Evolutionary conservation across 2,329 filamentous ascomycete species (phyloP), one percentile per base, ranked within the genome.

Genomic region (Cordyceps sp.): DNA sequence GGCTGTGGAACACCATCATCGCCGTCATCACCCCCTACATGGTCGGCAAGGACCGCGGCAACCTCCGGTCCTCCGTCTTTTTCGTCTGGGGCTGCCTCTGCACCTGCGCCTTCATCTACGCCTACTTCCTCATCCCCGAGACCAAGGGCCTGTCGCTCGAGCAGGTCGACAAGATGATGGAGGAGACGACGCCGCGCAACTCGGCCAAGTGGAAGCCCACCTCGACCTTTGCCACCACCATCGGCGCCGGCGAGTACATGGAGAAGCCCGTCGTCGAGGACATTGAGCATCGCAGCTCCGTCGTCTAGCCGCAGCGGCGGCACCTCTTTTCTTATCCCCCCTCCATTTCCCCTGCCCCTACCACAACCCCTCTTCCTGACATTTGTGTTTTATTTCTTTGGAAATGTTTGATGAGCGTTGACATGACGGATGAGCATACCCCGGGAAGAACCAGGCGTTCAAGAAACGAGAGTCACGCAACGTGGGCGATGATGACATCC

Each of bases 131-230:
- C 35, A 62, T 83, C 25, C 76, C 73, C 37, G 75, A 80, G 61
- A 80, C 74, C 52, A 79, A 81, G 68, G 78, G 78, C 35, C 66
- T 83, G 29, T 77, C 77, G 32, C 73, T 83, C 27, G 78, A 84
- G 61, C 78, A 84, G 60, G 76, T 84, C 47, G 78, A 84, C 62
- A 74, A 73, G 65, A 88, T 92, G 82, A 73, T 90, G 66, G 81
- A 86, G 62, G 81, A 92, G 71, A 74, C 71, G 25, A 83, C 71
- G 15, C 79, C 83, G 24, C 73, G 79, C 42, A 83, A 69, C 14
- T 86, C 79, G 3, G 61, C 71, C 58, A 76, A 73, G 59, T 90
- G 83, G 81, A 70, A 66, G 55, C 79, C 80, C 27, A 67, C 67
- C 46, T 61, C 61, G 45, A 85, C 79, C 43, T 86, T 79, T 42